Conservation (phyloP, 2,329 filamentous ascomycete genomes). For the Paecilomyces dactylethromorphus region DNA sequence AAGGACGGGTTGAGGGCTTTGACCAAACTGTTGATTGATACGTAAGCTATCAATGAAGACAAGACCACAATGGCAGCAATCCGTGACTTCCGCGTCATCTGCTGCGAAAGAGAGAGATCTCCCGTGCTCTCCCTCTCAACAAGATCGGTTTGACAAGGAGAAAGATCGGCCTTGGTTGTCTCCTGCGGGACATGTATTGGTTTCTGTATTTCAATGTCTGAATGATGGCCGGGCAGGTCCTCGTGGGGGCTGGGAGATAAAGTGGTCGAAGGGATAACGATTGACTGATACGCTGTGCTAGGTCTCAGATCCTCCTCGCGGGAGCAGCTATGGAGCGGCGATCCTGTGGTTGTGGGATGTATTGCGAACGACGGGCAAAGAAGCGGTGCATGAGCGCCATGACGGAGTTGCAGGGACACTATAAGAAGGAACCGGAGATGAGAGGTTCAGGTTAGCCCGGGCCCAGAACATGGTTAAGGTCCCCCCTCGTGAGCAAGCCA, state of each 20-base stretch:
- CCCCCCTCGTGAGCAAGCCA: neutral
- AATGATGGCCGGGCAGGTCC: neutral
- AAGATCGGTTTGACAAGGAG: slow-evolving; percentile 5
- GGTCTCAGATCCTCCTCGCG: slow-evolving; percentile 16
- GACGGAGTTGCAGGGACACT: slow-evolving; percentile 16
- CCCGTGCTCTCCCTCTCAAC: slow-evolving; percentile 1
- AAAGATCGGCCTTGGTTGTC: neutral
- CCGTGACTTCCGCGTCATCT: slow-evolving; percentile 36
- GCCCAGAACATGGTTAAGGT: slow-evolving; percentile 1
- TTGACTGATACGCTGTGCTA: slow-evolving; percentile 5
- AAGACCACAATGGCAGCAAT: slow-evolving; percentile 31
- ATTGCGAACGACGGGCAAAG: slow-evolving; percentile 7
- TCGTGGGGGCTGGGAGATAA: neutral
- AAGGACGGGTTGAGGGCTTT: slow-evolving; percentile 56
- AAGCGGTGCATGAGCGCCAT: slow-evolving; percentile 19
- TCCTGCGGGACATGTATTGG: neutral
- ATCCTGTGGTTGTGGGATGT: slow-evolving; percentile 7
- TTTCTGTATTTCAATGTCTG: neutral
- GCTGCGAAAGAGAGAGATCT: slow-evolving; percentile 15
- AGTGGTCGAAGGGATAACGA: neutral
- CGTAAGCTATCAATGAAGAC: slow-evolving; percentile 35
- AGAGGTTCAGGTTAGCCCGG: neutral
- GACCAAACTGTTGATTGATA: slow-evolving; percentile 43
- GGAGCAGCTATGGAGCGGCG: slow-evolving; percentile 1
- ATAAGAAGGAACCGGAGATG: slow-evolving; percentile 3